Percentiles rank a stretch among this genome's conserved stretches.
Evolutionary conservation across 2,329 filamentous ascomycete genomes (phyloP).

Genomic region (Xylariales sp.): DNA sequence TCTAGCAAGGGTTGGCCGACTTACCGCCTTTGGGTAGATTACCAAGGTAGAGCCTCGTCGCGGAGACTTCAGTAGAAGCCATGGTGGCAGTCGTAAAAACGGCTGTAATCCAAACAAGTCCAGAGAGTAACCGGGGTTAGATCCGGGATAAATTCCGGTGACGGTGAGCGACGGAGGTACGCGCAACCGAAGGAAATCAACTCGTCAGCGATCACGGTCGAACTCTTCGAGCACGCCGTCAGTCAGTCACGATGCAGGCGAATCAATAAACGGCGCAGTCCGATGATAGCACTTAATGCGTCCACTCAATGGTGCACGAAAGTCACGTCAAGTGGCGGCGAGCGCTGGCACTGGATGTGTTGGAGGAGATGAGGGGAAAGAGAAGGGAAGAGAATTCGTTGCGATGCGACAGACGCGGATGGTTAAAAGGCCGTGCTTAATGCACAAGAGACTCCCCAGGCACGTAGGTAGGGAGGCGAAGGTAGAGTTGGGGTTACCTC

Average conservation of each 20-base stretch:
- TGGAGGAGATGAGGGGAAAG: constrained; percentile 25
- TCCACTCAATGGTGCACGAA: constrained; percentile 6
- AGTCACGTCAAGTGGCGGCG: constrained; percentile 9
- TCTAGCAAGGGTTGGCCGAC: constrained; percentile 49
- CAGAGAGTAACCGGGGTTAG: constrained; percentile 9
- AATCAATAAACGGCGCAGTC: constrained; percentile 1
- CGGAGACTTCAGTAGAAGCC: constrained; percentile 74
- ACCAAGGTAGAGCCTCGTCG: constrained; percentile 95
- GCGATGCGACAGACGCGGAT: constrained; percentile 38
- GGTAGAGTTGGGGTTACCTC: constrained; percentile 30
- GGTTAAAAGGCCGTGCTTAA: constrained; percentile 38
- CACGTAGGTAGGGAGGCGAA: neutral
- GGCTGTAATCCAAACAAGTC: constrained; percentile 28
- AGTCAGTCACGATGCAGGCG: neutral
- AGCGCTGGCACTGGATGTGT: constrained; percentile 4
- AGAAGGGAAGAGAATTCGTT: constrained; percentile 24
- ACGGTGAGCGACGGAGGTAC: constrained; percentile 25
- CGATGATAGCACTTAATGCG: constrained; percentile 10
- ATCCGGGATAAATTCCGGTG: constrained; percentile 15
- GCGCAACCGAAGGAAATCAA: constrained; percentile 3
- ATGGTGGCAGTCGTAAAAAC: constrained; percentile 37
- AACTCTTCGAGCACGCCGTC: constrained; percentile 10
- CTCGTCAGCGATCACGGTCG: constrained; percentile 2
- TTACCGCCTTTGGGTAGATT: constrained; percentile 97
- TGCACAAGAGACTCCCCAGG: constrained; percentile 17